Evolutionary conservation across 2,329 filamentous ascomycete genomes (phyloP), one percentile per base, ranked within the genome.

Genomic region (Colletotrichum camelliae): DNA sequence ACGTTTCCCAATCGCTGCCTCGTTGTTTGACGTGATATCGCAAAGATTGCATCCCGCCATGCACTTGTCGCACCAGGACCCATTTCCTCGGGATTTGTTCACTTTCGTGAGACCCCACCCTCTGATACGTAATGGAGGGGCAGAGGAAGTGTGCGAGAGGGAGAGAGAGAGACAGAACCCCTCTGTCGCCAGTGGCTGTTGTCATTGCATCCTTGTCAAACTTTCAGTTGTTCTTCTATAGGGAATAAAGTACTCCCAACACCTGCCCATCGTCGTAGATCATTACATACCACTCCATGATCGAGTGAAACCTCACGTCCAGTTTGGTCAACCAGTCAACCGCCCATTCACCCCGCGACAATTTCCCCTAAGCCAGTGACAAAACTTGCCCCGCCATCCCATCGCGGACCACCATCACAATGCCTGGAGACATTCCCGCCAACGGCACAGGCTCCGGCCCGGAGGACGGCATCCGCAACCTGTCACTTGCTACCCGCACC

Each of bases 401-500:
- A 37, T 57, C 33, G 12, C 52, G 12, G 57, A 57, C 24, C 29
- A 52, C 12, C 43, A 69, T 62, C 15, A 61, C 31, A n/a, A 69
- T 69, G 74, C 21, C 74, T 55, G 62, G 55, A 67, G 62, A 75
- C 39, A 67, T n/a, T 35, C 48, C 71, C 24, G 21, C 67, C 37
- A 35, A 65, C 31, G 62, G 64, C 43, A 31, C 65, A 43, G 61
- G 39, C 31, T 31, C 65, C 55, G 67, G 37, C 39, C 48, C 75
- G 67, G 68, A 43, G 37, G 27, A 67, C 58, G 80, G 79, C 61
- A 75, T 81, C 10, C 83, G 82, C 76, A 76, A 83, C 74, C 85
- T 91, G 66, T 88, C 91, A 6, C 86, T 94, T 65, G 90, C 94
- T 9, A 95, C 95, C 7, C 89, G 91, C 72, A 91, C 94, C n/a